Evolutionary conservation across 768 basidiomycete genomes (phyloP).

Genomic region (Mycena galopus): DNA sequence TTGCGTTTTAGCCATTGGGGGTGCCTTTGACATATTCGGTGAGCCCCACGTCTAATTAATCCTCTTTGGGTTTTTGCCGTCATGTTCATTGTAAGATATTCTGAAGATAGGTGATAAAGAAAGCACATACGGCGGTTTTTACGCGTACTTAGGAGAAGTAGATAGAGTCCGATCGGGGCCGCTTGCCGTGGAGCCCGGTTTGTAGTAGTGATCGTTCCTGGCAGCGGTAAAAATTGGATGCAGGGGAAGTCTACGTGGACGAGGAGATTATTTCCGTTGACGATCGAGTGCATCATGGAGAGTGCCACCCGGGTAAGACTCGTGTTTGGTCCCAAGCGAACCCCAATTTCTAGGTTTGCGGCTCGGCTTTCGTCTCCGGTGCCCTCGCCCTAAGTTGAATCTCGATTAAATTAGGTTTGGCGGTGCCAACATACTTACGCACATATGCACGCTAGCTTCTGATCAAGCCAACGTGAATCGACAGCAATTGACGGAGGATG

Average conservation of each 20-base stretch:
- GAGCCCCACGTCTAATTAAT: neutral
- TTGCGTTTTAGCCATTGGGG: neutral
- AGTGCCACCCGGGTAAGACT: neutral
- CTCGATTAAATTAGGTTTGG: neutral
- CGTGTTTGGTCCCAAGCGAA: too few species aligned
- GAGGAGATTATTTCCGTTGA: neutral
- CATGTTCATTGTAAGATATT: neutral
- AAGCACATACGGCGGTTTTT: neutral
- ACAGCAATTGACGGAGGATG: neutral
- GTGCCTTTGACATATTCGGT: neutral
- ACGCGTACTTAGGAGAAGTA: neutral
- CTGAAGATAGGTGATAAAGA: neutral
- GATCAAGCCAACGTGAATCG: neutral
- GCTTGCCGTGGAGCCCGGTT: too few species aligned
- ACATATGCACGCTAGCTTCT: neutral
- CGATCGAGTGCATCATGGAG: neutral
- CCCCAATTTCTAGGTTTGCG: neutral
- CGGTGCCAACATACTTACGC: neutral
- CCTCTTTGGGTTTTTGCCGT: neutral
- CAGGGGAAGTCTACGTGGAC: neutral
- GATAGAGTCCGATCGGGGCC: neutral
- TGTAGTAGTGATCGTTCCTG: too few species aligned
- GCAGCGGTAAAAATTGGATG: neutral
- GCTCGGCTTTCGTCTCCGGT: neutral
- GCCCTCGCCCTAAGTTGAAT: neutral